Evolutionary conservation across 1,139 yeast genomes (phyloP), one percentile per base, ranked within the genome.

Genomic region (Blastobotrys illinoisensis): DNA sequence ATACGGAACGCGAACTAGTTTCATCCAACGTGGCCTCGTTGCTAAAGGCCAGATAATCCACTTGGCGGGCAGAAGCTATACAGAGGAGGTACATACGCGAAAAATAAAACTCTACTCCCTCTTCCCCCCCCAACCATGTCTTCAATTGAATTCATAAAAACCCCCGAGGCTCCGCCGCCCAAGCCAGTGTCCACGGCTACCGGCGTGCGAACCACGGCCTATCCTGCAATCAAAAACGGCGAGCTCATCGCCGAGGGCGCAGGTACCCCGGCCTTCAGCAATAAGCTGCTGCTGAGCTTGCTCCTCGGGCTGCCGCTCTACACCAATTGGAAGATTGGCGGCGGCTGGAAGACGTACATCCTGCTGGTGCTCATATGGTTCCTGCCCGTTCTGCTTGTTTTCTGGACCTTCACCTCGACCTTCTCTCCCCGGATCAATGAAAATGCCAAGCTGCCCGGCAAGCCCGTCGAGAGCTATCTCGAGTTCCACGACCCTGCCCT

Each of bases 171-270:
- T 47, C 75, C 79, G 21, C 74, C 80, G 54, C 80, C 77, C 52
- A 81, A 83, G 26, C 74, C 81, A 43, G 74, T 81, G 14, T 67
- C 78, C 45, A 73, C 72, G 46, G 79, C 71, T 55, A 74, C 74
- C 57, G 93, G 93, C 16, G 79, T 85, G 50, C 71, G 76, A 63
- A 84, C 90, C 58, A 81, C 87, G 47, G 81, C 74, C 71, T 73
- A 62, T 52, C 95, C 96, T 40, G 75, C 95, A 11, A 89, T 89
- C 68, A 81, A 85, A 64, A 89, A 89, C 69, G 96, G 95, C 9
- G 91, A 91, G 21, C 76, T 88, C 61, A 90, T 96, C 44, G 97
- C 96, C 6, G 97, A 89, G 70, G 97, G 97, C 47, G 89, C 96
- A 5, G 91, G 96, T 24, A 78, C 90, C 46, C 83, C 82, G 66